phyloP scores from a whole-genome alignment of 2,329 filamentous ascomycete species.

The Xylaria sp. region DNA sequence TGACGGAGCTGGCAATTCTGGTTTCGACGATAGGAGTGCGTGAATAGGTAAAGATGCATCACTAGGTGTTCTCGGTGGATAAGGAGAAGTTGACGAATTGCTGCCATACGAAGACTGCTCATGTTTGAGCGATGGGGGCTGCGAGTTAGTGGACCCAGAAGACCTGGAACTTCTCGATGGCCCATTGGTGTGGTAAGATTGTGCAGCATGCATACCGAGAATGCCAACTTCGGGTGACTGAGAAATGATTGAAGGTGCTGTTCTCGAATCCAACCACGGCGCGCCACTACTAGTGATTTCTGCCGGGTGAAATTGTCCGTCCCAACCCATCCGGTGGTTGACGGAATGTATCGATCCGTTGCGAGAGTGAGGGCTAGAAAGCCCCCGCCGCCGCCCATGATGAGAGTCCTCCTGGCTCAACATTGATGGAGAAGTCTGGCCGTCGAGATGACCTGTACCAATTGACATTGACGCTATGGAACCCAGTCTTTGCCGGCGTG shows the following conservation, averaged over 20 bases:
- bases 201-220: constrained; percentile 29
- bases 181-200: neutral
- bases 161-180: constrained; percentile 26
- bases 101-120: constrained; percentile 47
- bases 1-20: constrained; percentile 33
- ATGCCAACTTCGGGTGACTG: constrained; percentile 37
- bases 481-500: constrained; percentile 53
- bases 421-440: constrained; percentile 51
- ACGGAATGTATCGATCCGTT: constrained; percentile 33
- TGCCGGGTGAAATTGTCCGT: constrained; percentile 30
- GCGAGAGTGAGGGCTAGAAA: constrained; percentile 40
- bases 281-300: constrained; percentile 21
- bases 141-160: constrained; percentile 38
- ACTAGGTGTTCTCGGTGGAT: constrained; percentile 51
- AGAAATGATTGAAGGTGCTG: constrained; percentile 20
- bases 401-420: constrained; percentile 44
- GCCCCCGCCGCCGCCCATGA: constrained; percentile 31
- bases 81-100: constrained; percentile 48
- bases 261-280: constrained; percentile 39
- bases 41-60: constrained; percentile 62
- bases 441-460: constrained; percentile 49
- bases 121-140: constrained; percentile 50
- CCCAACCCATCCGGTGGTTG: constrained; percentile 33
- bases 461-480: constrained; percentile 53
- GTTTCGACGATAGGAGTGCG: constrained; percentile 54